Evolutionary conservation across 2,329 filamentous ascomycete genomes (phyloP).

Genomic region (Colletotrichum sp.): DNA sequence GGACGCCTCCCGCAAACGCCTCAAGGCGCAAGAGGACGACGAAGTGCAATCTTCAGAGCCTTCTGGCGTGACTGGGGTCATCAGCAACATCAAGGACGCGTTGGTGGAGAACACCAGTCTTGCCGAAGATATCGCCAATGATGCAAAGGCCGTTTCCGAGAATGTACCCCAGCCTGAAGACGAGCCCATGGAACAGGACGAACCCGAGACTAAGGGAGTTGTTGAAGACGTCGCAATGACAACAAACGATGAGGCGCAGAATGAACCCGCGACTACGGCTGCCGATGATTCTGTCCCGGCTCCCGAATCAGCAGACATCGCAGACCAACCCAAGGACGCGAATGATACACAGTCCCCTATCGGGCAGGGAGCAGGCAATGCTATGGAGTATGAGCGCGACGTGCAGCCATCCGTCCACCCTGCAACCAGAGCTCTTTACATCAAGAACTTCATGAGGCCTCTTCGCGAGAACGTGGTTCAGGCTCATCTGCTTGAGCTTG

Average conservation of each 20-base stretch:
- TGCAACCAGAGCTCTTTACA: slow-evolving; percentile 81
- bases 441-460: slow-evolving; percentile 88
- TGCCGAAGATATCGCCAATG: slow-evolving; percentile 9
- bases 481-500: slow-evolving; percentile 72
- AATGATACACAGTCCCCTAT: not conserved
- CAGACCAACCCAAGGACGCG: not conserved
- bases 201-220: not conserved
- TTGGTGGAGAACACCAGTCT: slow-evolving; percentile 5
- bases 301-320: not conserved
- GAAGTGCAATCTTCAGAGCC: not conserved
- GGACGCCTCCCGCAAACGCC: slow-evolving; percentile 60
- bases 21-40: slow-evolving; percentile 42
- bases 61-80: not conserved
- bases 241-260: not conserved
- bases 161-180: not conserved
- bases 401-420: slow-evolving; percentile 68
- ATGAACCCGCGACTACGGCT: not conserved
- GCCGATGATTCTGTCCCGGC: not conserved
- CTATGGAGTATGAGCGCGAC: slow-evolving; percentile 38
- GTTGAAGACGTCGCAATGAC: slow-evolving; percentile 1
- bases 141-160: slow-evolving; percentile 2
- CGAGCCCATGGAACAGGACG: not conserved
- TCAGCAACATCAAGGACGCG: not conserved
- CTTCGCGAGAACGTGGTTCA: slow-evolving; percentile 72
- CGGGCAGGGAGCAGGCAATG: slow-evolving; percentile 21